These are phyloP conservation scores for Barnettozyma californica DNA, from an alignment of 805 yeast genomes.

Conservation along the genomic window DNA sequence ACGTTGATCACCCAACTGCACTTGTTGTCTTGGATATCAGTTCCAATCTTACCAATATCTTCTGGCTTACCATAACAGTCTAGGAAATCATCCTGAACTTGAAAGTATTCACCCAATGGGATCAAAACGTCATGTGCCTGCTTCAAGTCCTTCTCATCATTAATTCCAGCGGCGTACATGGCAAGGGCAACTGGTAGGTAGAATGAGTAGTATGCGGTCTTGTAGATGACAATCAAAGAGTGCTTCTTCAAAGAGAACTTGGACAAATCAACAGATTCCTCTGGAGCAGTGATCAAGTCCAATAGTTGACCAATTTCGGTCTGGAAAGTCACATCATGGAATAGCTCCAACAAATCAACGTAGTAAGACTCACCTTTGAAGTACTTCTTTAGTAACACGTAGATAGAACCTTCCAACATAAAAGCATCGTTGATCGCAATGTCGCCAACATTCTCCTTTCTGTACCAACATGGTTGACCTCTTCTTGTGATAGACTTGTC, in stretches of 20 bases:
- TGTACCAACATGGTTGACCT: constrained; percentile 99
- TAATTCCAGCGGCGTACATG: constrained; percentile 85
- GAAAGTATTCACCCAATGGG: constrained; percentile 97
- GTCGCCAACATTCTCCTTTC: constrained; percentile 70
- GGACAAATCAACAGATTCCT: constrained; percentile 82
- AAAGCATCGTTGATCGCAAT: constrained; percentile 97
- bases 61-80: constrained; percentile 98
- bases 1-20: constrained; percentile 97
- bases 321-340: constrained; percentile 96
- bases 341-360: constrained; percentile 83
- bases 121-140: constrained; percentile 85
- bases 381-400: constrained; percentile 81
- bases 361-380: constrained; percentile 80
- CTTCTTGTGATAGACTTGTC: constrained; percentile 94
- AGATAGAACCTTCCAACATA: constrained; percentile 93
- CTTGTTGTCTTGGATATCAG: constrained; percentile 97
- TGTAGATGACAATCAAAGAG: constrained; percentile 90
- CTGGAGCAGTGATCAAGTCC: constrained; percentile 96
- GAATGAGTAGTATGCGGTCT: constrained; percentile 96
- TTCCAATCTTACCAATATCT: constrained; percentile 96
- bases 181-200: constrained; percentile 97
- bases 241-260: constrained; percentile 87
- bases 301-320: constrained; percentile 96
- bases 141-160: constrained; percentile 64
- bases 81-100: constrained; percentile 94